Conservation (phyloP, 2,329 filamentous ascomycete genomes). For the Dactylellina haptotyla region DNA sequence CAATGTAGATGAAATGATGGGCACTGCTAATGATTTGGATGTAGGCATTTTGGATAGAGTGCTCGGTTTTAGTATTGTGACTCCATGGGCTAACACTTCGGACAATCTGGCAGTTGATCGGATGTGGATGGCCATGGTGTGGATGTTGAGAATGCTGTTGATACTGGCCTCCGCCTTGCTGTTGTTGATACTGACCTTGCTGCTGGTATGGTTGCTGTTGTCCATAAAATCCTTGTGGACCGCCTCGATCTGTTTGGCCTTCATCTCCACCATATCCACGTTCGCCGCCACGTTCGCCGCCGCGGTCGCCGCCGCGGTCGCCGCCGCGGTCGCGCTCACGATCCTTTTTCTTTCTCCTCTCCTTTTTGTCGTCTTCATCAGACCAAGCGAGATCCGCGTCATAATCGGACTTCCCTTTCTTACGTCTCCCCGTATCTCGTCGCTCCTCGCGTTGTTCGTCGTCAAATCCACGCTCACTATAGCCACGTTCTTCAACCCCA, state of each 20-base stretch:
- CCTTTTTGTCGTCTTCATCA: slow-evolving; percentile 26
- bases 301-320: no score
- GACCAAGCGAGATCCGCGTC: slow-evolving; percentile 34
- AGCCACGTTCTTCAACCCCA: neutral
- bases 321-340: no score
- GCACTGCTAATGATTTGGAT: slow-evolving; percentile 75
- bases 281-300: no score
- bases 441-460: slow-evolving; percentile 10
- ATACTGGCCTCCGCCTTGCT: no score
- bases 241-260: slow-evolving; percentile 6
- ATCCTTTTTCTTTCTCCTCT: neutral
- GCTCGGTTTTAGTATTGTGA: slow-evolving; percentile 70
- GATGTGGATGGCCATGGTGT: slow-evolving; percentile 59
- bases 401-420: slow-evolving; percentile 17
- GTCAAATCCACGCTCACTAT: neutral
- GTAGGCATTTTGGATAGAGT: slow-evolving; percentile 89
- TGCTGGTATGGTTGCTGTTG: slow-evolving; percentile 9
- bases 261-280: slow-evolving; percentile 18
- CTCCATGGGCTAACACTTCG: slow-evolving; percentile 69
- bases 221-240: slow-evolving; percentile 24
- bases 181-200: neutral
- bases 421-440: slow-evolving; percentile 1
- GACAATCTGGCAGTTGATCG: slow-evolving; percentile 66
- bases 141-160: slow-evolving; percentile 8
- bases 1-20: slow-evolving; percentile 80